phyloP scores from a whole-genome alignment of 495 filamentous ascomycete species.

The Penicillium steckii region DNA sequence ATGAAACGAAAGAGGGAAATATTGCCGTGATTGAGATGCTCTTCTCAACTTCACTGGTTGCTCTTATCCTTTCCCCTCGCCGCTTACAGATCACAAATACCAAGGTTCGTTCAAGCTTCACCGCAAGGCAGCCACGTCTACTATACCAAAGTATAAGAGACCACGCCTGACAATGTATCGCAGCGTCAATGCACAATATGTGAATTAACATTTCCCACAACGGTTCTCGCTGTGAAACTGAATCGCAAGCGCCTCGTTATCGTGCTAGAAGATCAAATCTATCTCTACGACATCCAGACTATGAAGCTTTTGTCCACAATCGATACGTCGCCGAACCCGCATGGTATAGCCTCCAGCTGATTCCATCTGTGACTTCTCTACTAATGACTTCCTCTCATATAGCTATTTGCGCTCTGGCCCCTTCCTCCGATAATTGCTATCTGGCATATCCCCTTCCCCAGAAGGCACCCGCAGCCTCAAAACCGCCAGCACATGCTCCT shows the following conservation, averaged over 20 bases:
- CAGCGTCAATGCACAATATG: constrained; percentile 94
- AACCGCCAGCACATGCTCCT: constrained; percentile 79
- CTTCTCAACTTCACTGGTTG: constrained; percentile 97
- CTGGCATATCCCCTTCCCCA: constrained; percentile 90
- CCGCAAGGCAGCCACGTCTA: constrained; percentile 3
- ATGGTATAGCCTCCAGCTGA: too few species aligned
- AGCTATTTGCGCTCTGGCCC: constrained; percentile 90
- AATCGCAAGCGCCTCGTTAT: constrained; percentile 94
- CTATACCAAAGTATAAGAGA: background rate
- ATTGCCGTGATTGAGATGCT: constrained; percentile 97
- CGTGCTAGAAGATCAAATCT: constrained; percentile 91
- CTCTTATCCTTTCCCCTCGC: constrained; percentile 83
- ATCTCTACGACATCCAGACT: constrained; percentile 96
- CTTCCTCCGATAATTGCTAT: constrained; percentile 93
- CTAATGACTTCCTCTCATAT: constrained; percentile 10
- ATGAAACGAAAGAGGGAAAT: constrained; percentile 88
- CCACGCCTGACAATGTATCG: constrained; percentile 7
- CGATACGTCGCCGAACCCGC: constrained; percentile 88
- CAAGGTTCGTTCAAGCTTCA: constrained; percentile 61
- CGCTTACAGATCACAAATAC: constrained; percentile 95
- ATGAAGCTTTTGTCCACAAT: constrained; percentile 92
- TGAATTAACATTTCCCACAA: constrained; percentile 95
- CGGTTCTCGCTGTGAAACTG: constrained; percentile 85
- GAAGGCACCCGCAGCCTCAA: constrained; percentile 65
- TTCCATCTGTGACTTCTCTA: too few species aligned